A percentile compares a stretch with the other conserved stretches of the same genome.
Conservation (phyloP, 345 rosid genomes). For the Cardamine resedifolia region DNA sequence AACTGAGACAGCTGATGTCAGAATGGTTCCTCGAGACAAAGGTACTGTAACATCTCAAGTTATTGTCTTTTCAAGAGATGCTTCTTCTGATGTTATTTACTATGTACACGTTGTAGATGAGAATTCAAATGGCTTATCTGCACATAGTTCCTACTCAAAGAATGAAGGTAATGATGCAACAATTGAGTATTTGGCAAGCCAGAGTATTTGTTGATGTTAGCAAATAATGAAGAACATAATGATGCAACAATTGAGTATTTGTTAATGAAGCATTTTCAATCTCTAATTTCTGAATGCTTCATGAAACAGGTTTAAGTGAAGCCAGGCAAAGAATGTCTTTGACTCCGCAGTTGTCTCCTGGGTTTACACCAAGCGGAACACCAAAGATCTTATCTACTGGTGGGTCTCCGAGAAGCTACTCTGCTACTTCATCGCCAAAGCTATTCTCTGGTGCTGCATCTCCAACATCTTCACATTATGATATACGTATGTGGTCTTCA, state of each 20-base stretch:
- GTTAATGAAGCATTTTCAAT: too few relatives aligned
- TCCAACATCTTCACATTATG: conserved; percentile 62
- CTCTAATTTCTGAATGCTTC: not conserved
- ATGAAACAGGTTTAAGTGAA: conserved; percentile 45
- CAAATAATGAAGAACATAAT: conserved; percentile 31
- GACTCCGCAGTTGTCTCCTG: conserved; percentile 64
- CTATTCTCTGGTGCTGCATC: conserved; percentile 64
- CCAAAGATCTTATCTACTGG: conserved; percentile 64
- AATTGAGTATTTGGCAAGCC: not conserved
- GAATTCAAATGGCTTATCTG: conserved; percentile 46
- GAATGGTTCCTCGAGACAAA: conserved; percentile 55
- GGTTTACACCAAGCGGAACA: conserved; percentile 57
- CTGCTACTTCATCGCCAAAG: conserved; percentile 67
- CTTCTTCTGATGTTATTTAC: not conserved
- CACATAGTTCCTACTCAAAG: conserved; percentile 40
- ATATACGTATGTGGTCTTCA: conserved; percentile 67
- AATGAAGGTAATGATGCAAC: conserved; percentile 53
- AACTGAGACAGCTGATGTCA: conserved; percentile 64
- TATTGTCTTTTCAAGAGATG: not conserved
- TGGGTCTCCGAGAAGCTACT: conserved; percentile 74
- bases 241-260: not conserved
- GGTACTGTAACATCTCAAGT: conserved; percentile 40
- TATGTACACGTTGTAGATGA: conserved; percentile 45
- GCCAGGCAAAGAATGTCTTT: conserved; percentile 57
- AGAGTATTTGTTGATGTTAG: not conserved